Evolutionary conservation across 441 rosid genomes (phyloP), one percentile per base, ranked within the genome.

Genomic region (Gossypium gossypioides): DNA sequence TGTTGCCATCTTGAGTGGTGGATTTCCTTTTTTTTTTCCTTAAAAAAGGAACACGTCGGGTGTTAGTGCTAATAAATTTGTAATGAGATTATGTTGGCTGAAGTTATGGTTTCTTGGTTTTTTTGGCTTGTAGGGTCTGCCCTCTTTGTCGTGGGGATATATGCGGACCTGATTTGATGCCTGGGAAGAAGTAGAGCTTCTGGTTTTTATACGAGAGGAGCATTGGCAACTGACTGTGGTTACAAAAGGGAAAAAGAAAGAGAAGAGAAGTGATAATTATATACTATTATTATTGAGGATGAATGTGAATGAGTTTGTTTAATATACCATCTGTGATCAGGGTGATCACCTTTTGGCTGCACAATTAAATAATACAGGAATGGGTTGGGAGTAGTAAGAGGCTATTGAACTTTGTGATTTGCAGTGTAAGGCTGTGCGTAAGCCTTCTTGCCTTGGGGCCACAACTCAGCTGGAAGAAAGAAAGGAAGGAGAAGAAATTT

Each of bases 71-170:
- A 56, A 56, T 56, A 56, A 27, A 10, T 19, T 22, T 56, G 60
- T 25, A 56, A 56, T 56, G 32, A 56, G 32, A 21, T 56, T 56
- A 56, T 55, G 22, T 19, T 21, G 59, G 59, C n/a, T n/a, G 29
- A 24, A 10, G 62, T 25, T 24, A 52, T 27, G 34, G 22, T 69
- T 10, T 70, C 55, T 59, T 70, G 60, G 50, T 9, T 22, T 7
- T 50, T 5, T 22, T 72, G 77, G 46, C 63, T 61, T 78, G 81
- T 87, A 95, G 99, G 88, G 97, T 95, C 34, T 95, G 99, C 72
- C 99, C 96, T 18, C 89, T 95, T 63, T 95, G 99, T 78, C 96
- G 97, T 0, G 93, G 97, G 12, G 95, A 95, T 82, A 84, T 95
- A 32, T 92, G 99, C 79, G 84, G 82, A 77, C 78, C 86, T 9